Evolutionary conservation across 495 filamentous ascomycete genomes (phyloP), one percentile per base, ranked within the genome.

Genomic region (Rostrohypoxylon terebratum): DNA sequence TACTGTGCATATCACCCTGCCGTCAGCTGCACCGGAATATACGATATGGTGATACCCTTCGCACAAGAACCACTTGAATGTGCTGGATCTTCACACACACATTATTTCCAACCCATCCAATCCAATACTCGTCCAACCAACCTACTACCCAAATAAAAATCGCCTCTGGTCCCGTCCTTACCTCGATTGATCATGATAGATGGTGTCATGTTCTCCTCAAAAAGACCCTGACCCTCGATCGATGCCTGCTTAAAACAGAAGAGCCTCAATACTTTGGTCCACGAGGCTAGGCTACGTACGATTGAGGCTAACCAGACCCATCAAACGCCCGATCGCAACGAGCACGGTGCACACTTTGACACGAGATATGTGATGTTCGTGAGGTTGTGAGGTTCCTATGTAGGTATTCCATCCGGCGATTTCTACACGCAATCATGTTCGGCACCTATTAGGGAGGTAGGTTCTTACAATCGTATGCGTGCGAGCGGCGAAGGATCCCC

Each of bases 21-120:
- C 71, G 66, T 69, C 71, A 73, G 71, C 71, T 69, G 66, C 66
- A 53, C 66, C 66, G 60, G 44, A 74, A 65, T 73, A 69, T 70
- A 69, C 66, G 71, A 74, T 69, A 74, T 66, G 66, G 66, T 74
- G 66, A 69, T 70, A 74, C 71, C 66, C 71, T 73, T 69, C 62
- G 59, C 71, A 64, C 66, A 66, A 59, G 66, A 74, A 63, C 71
- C 71, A 74, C 48, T 70, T 62, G 63, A 74, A 74, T 55, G 54
- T 50, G 58, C 58, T 50, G 66, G 71, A 69, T 74, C 71, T 66
- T 74, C 66, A 57, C 62, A 67, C 50, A 67, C 50, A 54, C 70
- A 58, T 68, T 54, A 31, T 21, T 68, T 38, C 71, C 61, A 68
- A 64, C 44, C 36, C 18, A n/a, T 66, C 45, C 71, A 60, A 69